phyloP scores from a whole-genome alignment of 2,329 filamentous ascomycete species.

The Fusarium begoniae region DNA sequence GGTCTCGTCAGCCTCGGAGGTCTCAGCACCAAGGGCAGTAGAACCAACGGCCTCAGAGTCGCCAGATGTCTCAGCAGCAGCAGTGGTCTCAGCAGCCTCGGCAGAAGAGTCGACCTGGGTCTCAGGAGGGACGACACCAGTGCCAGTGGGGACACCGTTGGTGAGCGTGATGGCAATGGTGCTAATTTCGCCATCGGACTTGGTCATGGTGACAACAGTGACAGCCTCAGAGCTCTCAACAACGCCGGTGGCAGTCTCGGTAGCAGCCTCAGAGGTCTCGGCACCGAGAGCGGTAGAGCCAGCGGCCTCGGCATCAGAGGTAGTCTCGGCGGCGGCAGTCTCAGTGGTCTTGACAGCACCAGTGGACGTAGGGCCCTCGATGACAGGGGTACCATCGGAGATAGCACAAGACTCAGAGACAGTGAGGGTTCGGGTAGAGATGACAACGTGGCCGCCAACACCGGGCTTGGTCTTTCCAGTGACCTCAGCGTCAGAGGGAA shows the following conservation, averaged over 20 bases:
- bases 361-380: constrained; percentile 32
- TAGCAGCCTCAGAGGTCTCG: constrained; percentile 25
- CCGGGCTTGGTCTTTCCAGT: constrained; percentile 24
- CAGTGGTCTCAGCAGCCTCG: constrained; percentile 3
- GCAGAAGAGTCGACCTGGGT: not conserved
- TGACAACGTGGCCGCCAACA: constrained; percentile 37
- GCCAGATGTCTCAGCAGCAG: not conserved
- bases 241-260: constrained; percentile 1
- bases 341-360: constrained; percentile 13
- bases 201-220: constrained; percentile 32
- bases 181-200: constrained; percentile 27
- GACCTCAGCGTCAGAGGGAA: constrained; percentile 38
- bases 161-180: constrained; percentile 22
- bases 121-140: constrained; percentile 13
- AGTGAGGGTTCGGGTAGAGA: constrained; percentile 41
- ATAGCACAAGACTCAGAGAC: constrained; percentile 40
- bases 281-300: constrained; percentile 13
- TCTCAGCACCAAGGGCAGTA: constrained; percentile 11
- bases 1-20: constrained; percentile 4
- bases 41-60: not conserved
- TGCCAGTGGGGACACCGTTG: constrained; percentile 24
- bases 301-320: constrained; percentile 14
- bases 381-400: constrained; percentile 34
- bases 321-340: constrained; percentile 17
- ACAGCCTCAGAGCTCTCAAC: constrained; percentile 11